Conservation (phyloP, 257 asterid genomes). For the Ligustrum vulgare region DNA sequence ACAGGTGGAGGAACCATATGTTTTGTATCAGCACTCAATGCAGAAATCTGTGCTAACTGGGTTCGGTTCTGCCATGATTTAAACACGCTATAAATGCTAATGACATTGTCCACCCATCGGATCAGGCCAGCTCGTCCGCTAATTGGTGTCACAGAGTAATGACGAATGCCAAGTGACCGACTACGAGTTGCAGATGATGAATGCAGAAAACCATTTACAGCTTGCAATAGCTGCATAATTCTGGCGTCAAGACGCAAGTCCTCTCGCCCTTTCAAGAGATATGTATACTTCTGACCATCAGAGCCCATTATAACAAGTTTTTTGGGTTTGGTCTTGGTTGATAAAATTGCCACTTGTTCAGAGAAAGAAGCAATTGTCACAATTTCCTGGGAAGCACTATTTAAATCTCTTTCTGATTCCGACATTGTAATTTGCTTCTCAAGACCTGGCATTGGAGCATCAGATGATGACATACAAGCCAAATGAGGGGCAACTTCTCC, state of each 20-base stretch:
- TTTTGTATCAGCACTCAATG: conserved; percentile 55
- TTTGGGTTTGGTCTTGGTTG: conserved; percentile 97
- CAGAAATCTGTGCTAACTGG: conserved; percentile 74
- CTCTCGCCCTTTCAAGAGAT: conserved; percentile 98
- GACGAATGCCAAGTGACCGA: conserved; percentile 77
- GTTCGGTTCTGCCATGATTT: conserved; percentile 94
- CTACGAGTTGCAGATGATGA: conserved; percentile 70
- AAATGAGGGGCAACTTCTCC: conserved; percentile 95
- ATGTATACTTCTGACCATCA: conserved; percentile 84
- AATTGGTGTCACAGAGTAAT: conserved; percentile 94
- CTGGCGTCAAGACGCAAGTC: conserved; percentile 99
- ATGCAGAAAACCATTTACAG: conserved; percentile 81
- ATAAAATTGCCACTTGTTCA: conserved; percentile 65
- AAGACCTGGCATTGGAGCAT: conserved; percentile 99
- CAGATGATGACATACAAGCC: conserved; percentile 69
- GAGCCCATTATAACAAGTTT: conserved; percentile 82
- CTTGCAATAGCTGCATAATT: conserved; percentile 96
- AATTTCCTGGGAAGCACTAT: conserved; percentile 54
- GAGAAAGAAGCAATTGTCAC: conserved; percentile 83
- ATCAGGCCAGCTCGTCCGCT: conserved; percentile 99
- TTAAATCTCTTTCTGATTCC: conserved; percentile 50
- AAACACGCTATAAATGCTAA: conserved; percentile 86
- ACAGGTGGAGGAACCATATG: conserved; percentile 70
- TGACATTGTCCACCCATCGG: conserved; percentile 96
- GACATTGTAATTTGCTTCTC: conserved; percentile 74